Conservation (phyloP, 106 monocot species). For the Dioscorea zingiberensis region DNA sequence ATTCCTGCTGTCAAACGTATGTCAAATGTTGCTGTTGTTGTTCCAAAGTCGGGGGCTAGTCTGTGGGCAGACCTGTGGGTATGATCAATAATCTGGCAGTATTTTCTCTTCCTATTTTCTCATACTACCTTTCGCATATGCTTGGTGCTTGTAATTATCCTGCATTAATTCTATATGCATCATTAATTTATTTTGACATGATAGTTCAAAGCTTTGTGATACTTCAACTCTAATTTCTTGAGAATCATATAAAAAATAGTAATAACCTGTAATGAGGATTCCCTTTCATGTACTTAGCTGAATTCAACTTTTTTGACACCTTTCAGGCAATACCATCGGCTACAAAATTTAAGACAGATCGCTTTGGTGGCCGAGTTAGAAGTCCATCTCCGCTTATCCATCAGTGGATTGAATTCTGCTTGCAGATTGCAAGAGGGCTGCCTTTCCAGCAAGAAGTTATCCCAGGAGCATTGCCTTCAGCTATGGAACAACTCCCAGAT, state of each 20-base stretch:
- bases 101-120: background rate
- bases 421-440: constrained; percentile 56
- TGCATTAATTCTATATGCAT: background rate
- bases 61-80: constrained; percentile 97
- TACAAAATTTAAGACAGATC: constrained; percentile 45
- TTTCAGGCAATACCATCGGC: constrained; percentile 76
- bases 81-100: constrained; percentile 1
- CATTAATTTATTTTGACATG: background rate
- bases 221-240: background rate
- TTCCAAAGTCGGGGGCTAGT: constrained; percentile 91
- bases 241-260: background rate
- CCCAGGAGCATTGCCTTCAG: constrained; percentile 63
- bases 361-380: constrained; percentile 73
- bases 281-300: background rate
- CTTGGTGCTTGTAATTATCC: background rate
- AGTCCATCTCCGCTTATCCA: constrained; percentile 77
- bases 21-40: constrained; percentile 81
- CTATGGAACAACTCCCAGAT: constrained; percentile 17
- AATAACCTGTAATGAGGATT: background rate
- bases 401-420: constrained; percentile 95
- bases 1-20: constrained; percentile 79
- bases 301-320: background rate
- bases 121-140: background rate
- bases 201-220: background rate
- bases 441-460: constrained; percentile 71